Base-by-base conservation (phyloP, 1,139 yeast species). In the Kluyveromyces sp. region DNA sequence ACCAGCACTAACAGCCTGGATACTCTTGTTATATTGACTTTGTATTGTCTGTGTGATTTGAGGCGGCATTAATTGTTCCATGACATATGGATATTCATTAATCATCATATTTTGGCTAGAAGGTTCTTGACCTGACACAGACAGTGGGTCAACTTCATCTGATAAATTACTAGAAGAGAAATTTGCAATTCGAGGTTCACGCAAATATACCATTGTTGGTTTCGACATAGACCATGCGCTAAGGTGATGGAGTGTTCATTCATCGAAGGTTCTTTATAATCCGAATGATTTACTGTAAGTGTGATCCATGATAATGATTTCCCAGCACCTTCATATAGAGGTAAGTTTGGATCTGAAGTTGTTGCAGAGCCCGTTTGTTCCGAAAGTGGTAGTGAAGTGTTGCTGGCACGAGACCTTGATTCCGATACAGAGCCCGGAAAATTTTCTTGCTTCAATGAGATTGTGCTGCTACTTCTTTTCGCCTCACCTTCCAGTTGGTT, bases 21-120 rank as follows among this genome's bases (percentile, higher is more conserved):
- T 83, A 25, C 89, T 87, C 7, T 86, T 83, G 40, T 79, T 80
- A 39, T 82, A 76, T 61, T 81, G 87, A 60, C 80, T 82, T 39
- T 75, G 74, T 39, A 75, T 57, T 1, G 75, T 72, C 7, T 66
- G 65, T 5, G 72, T 62, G 25, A 73, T 55, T 35, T 64, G 63
- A 37, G 56, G 52, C 2, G 50, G 42, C 43, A 49, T 42, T 28
- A 49, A 42, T n/a, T 49, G 46, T 42, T 53, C 52, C 55, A 56
- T 51, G 39, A 52, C 55, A 38, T 49, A 49, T 6, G 47, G 43
- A 43, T 42, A 40, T 26, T 54, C 58, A 34, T 53, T 50, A 4
- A 56, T 43, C 25, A 47, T 49, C 45, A 56, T 48, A 38, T 55
- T 59, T 39, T 55, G 58, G 5, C 56, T 48, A 31, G 50, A 48